phyloP scores from a whole-genome alignment of 352 stramenopile species.

The Pythium chondricola region DNA sequence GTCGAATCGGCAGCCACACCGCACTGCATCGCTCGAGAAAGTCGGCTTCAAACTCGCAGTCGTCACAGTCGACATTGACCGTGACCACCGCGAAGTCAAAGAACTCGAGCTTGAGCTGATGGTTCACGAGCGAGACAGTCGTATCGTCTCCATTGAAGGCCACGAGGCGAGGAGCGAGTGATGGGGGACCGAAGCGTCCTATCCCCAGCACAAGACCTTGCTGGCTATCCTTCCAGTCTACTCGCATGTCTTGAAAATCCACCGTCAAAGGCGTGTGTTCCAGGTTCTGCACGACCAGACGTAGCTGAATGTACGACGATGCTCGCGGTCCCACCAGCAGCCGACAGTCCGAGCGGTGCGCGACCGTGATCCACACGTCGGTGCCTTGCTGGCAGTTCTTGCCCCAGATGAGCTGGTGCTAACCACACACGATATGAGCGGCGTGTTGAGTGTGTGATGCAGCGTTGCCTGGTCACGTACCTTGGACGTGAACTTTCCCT shows the following conservation, averaged over 20 bases:
- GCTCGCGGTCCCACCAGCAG: constrained; percentile 23
- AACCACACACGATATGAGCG: background rate
- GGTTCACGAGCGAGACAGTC: constrained; percentile 18
- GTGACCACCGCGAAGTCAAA: constrained; percentile 63
- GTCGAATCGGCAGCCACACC: constrained; percentile 64
- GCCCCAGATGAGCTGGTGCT: constrained; percentile 65
- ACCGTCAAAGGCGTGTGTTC: constrained; percentile 43
- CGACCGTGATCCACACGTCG: constrained; percentile 69
- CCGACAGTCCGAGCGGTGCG: constrained; percentile 62
- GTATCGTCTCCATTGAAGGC: constrained; percentile 49
- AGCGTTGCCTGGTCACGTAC: too few species aligned
- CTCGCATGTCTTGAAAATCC: constrained; percentile 52
- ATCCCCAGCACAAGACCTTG: constrained; percentile 39
- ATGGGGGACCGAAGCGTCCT: constrained; percentile 7
- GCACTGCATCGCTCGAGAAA: constrained; percentile 63
- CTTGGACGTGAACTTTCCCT: constrained; percentile 60
- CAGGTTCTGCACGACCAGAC: constrained; percentile 65
- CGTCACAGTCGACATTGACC: constrained; percentile 53
- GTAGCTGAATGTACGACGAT: constrained; percentile 51
- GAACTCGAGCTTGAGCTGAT: constrained; percentile 41
- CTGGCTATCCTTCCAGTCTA: constrained; percentile 66
- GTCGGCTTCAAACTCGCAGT: constrained; percentile 70
- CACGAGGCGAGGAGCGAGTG: constrained; percentile 40
- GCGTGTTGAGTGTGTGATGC: too few species aligned
- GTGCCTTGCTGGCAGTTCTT: constrained; percentile 54